A percentile compares a stretch with the other conserved stretches of the same genome.
Evolutionary conservation across 129 eudicot species (phyloP).

Genomic region (Rutidosis leptorrhynchoides): DNA sequence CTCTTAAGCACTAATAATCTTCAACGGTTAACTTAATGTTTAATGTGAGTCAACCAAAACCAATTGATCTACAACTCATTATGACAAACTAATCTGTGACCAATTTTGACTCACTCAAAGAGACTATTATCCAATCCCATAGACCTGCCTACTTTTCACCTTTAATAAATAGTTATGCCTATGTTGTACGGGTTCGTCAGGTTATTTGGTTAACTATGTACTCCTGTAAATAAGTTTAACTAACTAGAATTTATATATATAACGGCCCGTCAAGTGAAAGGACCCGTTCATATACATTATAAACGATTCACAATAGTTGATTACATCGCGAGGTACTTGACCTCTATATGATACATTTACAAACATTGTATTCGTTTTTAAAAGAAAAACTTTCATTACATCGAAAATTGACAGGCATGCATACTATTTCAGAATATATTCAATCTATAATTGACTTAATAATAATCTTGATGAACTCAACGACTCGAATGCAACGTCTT

Average conservation of each 20-base stretch:
- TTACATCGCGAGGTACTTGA: too few species aligned
- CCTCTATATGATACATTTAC: too few species aligned
- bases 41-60: not conserved
- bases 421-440: too few species aligned
- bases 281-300: too few species aligned
- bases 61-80: not conserved
- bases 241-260: not conserved
- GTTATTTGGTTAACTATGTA: not conserved
- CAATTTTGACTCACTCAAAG: not conserved
- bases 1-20: slow-evolving; percentile 14
- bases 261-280: too few species aligned
- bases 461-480: too few species aligned
- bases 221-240: not conserved
- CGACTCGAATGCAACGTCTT: too few species aligned
- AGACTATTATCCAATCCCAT: not conserved
- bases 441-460: too few species aligned
- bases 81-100: not conserved
- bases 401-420: too few species aligned
- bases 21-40: not conserved
- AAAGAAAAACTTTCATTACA: too few species aligned
- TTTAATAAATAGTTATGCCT: not conserved
- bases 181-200: not conserved
- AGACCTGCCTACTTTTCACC: not conserved
- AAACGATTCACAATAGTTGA: too few species aligned
- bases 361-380: too few species aligned